Evolutionary conservation across 2,329 filamentous ascomycete genomes (phyloP), one percentile per base, ranked within the genome.

Genomic region (Xylariaceae sp.): DNA sequence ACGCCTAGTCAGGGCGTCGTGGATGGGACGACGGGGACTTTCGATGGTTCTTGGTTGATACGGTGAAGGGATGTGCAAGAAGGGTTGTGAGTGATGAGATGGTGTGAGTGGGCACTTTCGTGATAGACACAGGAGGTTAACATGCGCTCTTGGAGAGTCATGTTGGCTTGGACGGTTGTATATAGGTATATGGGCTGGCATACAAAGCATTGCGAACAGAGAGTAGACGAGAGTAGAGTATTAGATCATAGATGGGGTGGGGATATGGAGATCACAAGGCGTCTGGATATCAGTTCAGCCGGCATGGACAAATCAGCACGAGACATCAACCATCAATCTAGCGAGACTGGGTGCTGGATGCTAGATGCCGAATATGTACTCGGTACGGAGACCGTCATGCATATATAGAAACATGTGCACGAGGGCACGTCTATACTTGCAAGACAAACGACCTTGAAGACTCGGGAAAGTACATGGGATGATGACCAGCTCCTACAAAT

Each of bases 1-100:
- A 71, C 68, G 45, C 75, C 77, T 12, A 61, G 63, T 45, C 66
- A 71, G 67, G 69, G 66, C n/a, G 63, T 64, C 14, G 67, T 70
- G 38, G 65, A 64, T 62, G 66, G 45, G 69, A 69, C 5, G 51
- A 53, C 42, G 50, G 57, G 55, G 34, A 56, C 58, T 1, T 45
- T 69, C 31, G 67, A 69, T 45, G 65, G 61, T 1, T 47, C 56
- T n/a, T 69, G 67, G 67, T 62, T 69, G 16, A 66, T 69, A 34
- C 48, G 57, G 49, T 57, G 49, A 54, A 7, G 17, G 19, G 7
- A 52, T 57, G 45, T 53, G 57, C 16, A 33, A 42, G 36, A 17
- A 36, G 18, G 31, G 33, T 14, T 34, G 42, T 33, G 12, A 14
- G 31, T 43, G 22, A 43, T 12, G 18, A n/a, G 17, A 22, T 5